A percentile compares a stretch with the other conserved stretches of the same genome.
phyloP scores from a whole-genome alignment of 306 rosid genomes.

The Cucumis melo region DNA sequence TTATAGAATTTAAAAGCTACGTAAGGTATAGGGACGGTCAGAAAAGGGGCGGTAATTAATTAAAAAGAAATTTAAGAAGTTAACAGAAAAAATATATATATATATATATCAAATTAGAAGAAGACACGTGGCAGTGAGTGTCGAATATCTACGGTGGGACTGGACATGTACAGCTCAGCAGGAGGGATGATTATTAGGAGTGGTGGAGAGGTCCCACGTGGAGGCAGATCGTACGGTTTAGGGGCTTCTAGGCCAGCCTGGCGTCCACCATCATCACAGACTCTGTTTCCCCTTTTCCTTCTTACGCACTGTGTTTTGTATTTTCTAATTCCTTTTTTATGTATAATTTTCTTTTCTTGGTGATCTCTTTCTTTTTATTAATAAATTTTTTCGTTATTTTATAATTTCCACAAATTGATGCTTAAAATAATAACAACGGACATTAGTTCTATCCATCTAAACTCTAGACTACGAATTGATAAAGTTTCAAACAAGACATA shows the following conservation, averaged over 20 bases:
- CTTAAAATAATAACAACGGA: no score
- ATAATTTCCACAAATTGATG: no score
- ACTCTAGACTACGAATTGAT: no score
- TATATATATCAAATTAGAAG: neutral
- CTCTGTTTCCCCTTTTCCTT: neutral
- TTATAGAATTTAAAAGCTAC: no score
- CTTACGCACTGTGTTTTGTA: neutral
- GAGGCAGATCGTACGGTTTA: neutral
- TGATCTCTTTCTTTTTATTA: no score
- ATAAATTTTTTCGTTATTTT: no score
- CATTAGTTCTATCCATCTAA: no score
- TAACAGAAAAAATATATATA: neutral
- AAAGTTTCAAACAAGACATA: no score
- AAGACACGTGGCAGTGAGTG: neutral
- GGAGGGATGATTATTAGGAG: neutral
- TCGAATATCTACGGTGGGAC: neutral
- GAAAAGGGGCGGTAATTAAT: no score
- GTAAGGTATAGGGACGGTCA: no score
- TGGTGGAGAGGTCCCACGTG: neutral
- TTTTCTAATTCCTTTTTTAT: no score
- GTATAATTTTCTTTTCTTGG: no score
- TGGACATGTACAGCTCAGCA: neutral
- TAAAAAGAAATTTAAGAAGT: neutral
- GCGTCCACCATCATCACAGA: neutral
- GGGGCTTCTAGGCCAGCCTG: neutral